phyloP scores from a whole-genome alignment of 139 green algal genomes.

The Coelastrella sp. region DNA sequence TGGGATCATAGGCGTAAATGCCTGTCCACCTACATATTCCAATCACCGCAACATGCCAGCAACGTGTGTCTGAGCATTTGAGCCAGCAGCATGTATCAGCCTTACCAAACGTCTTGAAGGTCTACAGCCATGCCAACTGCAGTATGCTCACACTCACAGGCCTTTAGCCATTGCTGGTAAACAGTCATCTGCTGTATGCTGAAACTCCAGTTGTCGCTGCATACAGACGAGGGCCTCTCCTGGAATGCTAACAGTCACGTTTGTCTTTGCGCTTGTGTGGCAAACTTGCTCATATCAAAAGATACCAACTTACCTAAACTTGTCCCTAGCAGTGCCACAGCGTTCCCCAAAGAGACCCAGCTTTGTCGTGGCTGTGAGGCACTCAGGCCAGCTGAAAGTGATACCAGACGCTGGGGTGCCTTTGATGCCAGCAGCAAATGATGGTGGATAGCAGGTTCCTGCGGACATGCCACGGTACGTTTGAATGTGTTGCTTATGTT shows the following conservation, averaged over 20 bases:
- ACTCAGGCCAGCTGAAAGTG: neutral
- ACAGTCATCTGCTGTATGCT: no score
- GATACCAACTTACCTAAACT: conserved; percentile 21
- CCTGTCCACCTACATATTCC: conserved; percentile 21
- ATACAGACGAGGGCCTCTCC: no score
- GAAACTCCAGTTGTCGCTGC: no score
- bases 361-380: neutral
- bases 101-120: no score
- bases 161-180: no score
- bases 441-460: conserved; percentile 17
- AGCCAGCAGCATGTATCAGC: neutral
- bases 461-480: neutral
- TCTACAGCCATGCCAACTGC: no score
- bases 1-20: conserved; percentile 22
- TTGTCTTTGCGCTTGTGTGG: neutral
- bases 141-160: no score
- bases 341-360: conserved; percentile 33
- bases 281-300: neutral
- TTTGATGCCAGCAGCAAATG: conserved; percentile 17
- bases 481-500: neutral
- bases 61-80: neutral
- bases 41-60: neutral
- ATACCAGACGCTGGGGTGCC: neutral
- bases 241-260: neutral
- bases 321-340: neutral